Conservation (phyloP, 306 rosid genomes). For the Purshia tridentata region DNA sequence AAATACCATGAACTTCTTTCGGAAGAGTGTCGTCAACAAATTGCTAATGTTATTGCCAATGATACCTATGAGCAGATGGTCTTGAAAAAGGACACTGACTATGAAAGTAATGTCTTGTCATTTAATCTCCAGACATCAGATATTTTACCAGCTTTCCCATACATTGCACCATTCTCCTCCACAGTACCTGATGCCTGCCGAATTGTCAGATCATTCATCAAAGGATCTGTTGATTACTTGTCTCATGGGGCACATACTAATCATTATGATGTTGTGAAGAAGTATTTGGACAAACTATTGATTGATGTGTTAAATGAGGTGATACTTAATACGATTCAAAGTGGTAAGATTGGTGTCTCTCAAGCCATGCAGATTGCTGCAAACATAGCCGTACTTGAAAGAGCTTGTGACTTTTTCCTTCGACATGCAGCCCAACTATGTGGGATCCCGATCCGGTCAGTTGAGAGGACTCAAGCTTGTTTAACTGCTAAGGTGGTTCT, state of each 20-base stretch:
- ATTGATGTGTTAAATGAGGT: slow-evolving; percentile 68
- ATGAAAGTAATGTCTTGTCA: slow-evolving; percentile 61
- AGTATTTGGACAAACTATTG: slow-evolving; percentile 64
- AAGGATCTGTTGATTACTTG: slow-evolving; percentile 82
- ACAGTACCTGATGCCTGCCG: slow-evolving; percentile 81
- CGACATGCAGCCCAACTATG: slow-evolving; percentile 67
- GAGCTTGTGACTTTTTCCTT: slow-evolving; percentile 89
- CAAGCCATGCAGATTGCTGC: slow-evolving; percentile 99
- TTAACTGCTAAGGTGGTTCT: slow-evolving; percentile 80
- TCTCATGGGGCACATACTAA: slow-evolving; percentile 49
- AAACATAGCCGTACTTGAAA: slow-evolving; percentile 76
- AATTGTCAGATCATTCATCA: slow-evolving; percentile 75
- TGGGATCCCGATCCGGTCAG: slow-evolving; percentile 47
- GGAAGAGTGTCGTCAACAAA: slow-evolving; percentile 60
- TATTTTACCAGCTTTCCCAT: slow-evolving; percentile 90
- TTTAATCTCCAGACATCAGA: slow-evolving; percentile 75
- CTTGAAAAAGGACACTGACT: slow-evolving; percentile 73
- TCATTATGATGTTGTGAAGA: slow-evolving; percentile 62
- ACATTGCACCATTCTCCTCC: slow-evolving; percentile 80
- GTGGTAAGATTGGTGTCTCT: slow-evolving; percentile 59
- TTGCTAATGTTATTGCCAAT: slow-evolving; percentile 44
- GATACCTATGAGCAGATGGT: slow-evolving; percentile 91
- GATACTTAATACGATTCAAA: slow-evolving; percentile 55
- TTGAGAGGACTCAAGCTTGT: slow-evolving; percentile 60
- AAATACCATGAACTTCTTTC: slow-evolving; percentile 78